A percentile compares a stretch with the other conserved stretches of the same genome.
Evolutionary conservation across 331 rosid genomes (phyloP).

Genomic region (Saraca asoca): DNA sequence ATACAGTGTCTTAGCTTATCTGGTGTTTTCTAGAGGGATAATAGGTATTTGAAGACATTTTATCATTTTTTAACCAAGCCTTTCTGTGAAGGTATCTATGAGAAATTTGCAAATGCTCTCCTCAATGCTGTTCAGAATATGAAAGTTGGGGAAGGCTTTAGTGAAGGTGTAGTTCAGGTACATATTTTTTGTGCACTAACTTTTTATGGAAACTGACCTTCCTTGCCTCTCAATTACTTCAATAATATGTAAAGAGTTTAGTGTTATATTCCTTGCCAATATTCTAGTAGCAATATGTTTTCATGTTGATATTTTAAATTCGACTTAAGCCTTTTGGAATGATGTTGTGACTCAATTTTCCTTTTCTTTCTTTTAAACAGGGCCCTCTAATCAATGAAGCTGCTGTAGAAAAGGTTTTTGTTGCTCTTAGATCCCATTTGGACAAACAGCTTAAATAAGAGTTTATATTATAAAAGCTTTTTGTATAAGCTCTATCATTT

Average conservation of each 20-base stretch:
- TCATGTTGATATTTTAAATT: slow-evolving; percentile 16
- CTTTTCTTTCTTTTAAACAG: slow-evolving; percentile 40
- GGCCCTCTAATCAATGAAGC: slow-evolving; percentile 99
- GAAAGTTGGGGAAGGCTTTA: slow-evolving; percentile 94
- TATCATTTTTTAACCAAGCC: slow-evolving; percentile 2
- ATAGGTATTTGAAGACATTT: too few relatives aligned
- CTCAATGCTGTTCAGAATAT: slow-evolving; percentile 69
- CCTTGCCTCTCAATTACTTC: slow-evolving; percentile 22
- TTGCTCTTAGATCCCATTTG: too few relatives aligned
- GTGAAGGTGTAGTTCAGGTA: slow-evolving; percentile 91
- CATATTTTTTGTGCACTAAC: slow-evolving; percentile 19
- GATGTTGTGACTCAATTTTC: slow-evolving; percentile 28
- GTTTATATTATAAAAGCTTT: too few relatives aligned
- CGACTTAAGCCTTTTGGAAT: slow-evolving; percentile 10
- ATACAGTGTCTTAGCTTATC: background rate
- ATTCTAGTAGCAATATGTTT: slow-evolving; percentile 21
- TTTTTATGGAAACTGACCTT: slow-evolving; percentile 20
- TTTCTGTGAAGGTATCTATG: slow-evolving; percentile 71
- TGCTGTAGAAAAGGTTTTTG: slow-evolving; percentile 82
- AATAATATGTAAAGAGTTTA: background rate
- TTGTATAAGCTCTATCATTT: too few relatives aligned
- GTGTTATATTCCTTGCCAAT: slow-evolving; percentile 26
- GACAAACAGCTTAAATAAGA: too few relatives aligned
- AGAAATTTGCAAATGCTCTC: slow-evolving; percentile 72
- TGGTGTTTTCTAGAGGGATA: too few relatives aligned